Percentiles rank a stretch among this genome's conserved stretches.
Evolutionary conservation across 768 basidiomycete genomes (phyloP).

Genomic region (Dioszegia hungarica): DNA sequence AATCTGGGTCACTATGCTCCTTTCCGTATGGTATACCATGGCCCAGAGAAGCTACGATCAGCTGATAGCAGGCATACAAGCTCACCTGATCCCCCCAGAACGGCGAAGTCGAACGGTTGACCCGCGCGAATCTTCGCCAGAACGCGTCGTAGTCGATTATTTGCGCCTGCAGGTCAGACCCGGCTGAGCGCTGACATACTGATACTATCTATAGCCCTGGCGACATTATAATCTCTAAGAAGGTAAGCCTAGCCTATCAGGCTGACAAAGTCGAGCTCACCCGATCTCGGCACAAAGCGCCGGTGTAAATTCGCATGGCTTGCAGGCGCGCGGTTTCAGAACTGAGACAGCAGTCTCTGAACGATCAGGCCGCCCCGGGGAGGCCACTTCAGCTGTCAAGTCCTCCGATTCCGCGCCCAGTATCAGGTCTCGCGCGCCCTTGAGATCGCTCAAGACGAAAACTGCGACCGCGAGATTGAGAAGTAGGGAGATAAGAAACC

Average conservation of each 20-base stretch:
- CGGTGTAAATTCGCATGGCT: neutral
- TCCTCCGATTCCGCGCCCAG: neutral
- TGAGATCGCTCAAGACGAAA: neutral
- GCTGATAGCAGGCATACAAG: neutral
- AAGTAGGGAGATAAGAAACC: neutral
- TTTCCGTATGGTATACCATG: slow-evolving; percentile 23
- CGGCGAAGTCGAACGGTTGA: slow-evolving; percentile 29
- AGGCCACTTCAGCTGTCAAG: neutral
- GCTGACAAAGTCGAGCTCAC: neutral
- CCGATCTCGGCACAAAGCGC: neutral
- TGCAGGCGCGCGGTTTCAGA: neutral
- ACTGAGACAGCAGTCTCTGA: neutral
- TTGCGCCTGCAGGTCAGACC: slow-evolving; percentile 17
- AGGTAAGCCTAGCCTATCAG: neutral
- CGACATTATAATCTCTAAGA: neutral
- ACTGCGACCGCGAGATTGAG: neutral
- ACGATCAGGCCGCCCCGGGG: neutral
- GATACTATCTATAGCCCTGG: neutral
- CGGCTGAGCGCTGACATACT: slow-evolving; percentile 6
- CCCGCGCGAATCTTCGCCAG: slow-evolving; percentile 22
- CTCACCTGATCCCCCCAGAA: slow-evolving; percentile 37
- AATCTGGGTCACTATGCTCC: slow-evolving; percentile 6
- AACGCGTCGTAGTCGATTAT: slow-evolving; percentile 19
- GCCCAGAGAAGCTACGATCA: neutral
- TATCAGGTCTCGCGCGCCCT: neutral